Conservation (phyloP, 2,329 filamentous ascomycete genomes). For the Sclerotinia trifoliorum region DNA sequence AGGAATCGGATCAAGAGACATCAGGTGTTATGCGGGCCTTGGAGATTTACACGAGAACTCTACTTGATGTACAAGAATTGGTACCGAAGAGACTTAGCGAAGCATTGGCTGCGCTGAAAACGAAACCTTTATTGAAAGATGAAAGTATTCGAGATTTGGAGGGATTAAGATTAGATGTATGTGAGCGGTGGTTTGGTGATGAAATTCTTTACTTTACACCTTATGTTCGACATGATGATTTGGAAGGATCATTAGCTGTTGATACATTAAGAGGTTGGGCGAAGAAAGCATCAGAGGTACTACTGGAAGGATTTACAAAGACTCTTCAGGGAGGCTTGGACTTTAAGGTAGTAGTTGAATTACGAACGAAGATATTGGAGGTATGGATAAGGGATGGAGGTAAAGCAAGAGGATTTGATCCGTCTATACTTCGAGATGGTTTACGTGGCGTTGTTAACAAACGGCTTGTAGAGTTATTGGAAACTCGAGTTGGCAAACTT, state of each 20-base stretch:
- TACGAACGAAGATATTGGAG: constrained; percentile 69
- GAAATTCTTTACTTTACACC: constrained; percentile 84
- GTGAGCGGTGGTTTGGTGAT: constrained; percentile 75
- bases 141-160: constrained; percentile 62
- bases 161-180: constrained; percentile 73
- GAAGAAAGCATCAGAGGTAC: constrained; percentile 55
- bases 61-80: constrained; percentile 73
- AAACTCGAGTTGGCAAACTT: constrained; percentile 62
- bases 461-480: constrained; percentile 63
- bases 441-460: constrained; percentile 68
- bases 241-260: constrained; percentile 59
- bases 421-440: constrained; percentile 64
- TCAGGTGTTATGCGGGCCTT: constrained; percentile 60
- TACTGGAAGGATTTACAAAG: constrained; percentile 61
- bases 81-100: constrained; percentile 71
- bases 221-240: constrained; percentile 79
- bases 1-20: constrained; percentile 45
- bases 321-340: constrained; percentile 60
- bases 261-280: constrained; percentile 65
- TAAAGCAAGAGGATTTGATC: constrained; percentile 64
- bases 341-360: constrained; percentile 65
- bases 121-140: constrained; percentile 70
- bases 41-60: constrained; percentile 70
- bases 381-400: constrained; percentile 72
- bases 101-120: constrained; percentile 66